Conservation (phyloP, 805 yeast species). For the Candida golubevii region DNA sequence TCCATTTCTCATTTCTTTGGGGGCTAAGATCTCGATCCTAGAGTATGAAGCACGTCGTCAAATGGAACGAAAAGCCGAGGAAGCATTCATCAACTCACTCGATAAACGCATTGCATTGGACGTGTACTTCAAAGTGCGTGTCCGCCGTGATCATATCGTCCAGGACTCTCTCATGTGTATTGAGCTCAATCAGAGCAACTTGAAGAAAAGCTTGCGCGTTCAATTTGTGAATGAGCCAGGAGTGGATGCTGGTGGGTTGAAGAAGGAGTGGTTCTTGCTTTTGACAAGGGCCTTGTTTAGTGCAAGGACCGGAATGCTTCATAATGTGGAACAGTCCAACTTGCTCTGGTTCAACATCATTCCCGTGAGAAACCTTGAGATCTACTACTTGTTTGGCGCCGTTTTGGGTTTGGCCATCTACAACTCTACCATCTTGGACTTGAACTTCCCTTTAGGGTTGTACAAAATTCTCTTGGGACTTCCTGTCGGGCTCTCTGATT, state of each 20-base stretch:
- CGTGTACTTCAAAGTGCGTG: conserved; percentile 62
- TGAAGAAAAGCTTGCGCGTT: conserved; percentile 70
- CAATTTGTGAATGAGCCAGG: conserved; percentile 89
- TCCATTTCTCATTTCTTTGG: conserved; percentile 78
- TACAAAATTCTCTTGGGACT: conserved; percentile 68
- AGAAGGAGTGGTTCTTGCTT: conserved; percentile 88
- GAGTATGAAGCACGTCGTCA: conserved; percentile 76
- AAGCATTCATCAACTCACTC: conserved; percentile 75
- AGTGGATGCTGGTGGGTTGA: conserved; percentile 90
- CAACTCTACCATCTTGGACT: conserved; percentile 81
- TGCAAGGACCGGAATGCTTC: conserved; percentile 64
- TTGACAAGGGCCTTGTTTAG: conserved; percentile 67
- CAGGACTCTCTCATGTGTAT: conserved; percentile 71
- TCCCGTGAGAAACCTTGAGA: conserved; percentile 43
- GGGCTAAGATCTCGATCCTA: conserved; percentile 73
- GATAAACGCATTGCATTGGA: conserved; percentile 59
- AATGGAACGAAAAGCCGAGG: conserved; percentile 86
- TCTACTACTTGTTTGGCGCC: conserved; percentile 77
- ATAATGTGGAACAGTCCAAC: conserved; percentile 62
- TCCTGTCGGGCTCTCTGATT: conserved; percentile 59
- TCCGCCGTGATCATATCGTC: conserved; percentile 63
- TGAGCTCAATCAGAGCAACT: conserved; percentile 50
- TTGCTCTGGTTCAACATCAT: conserved; percentile 69
- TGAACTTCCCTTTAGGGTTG: conserved; percentile 69
- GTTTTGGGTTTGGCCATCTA: conserved; percentile 87